Percentiles rank a stretch among this genome's conserved stretches.
These are phyloP conservation scores for Trifolium repens DNA, from an alignment of 306 rosid genomes.

Conservation along the genomic window DNA sequence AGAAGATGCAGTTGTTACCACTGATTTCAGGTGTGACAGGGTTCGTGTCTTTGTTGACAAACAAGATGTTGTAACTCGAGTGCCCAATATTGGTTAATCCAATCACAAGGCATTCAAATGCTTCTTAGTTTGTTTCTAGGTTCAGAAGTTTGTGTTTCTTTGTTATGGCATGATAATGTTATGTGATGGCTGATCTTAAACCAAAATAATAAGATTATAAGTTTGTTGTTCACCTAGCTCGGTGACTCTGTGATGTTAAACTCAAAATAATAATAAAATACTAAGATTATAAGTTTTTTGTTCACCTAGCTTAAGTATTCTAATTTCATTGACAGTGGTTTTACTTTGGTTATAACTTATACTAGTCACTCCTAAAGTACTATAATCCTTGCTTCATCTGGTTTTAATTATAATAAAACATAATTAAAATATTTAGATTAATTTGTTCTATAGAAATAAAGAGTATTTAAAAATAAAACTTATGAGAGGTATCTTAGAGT, in stretches of 20 bases:
- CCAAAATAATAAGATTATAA: not conserved
- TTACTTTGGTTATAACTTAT: too few species aligned
- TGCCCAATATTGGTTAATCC: conserved; percentile 56
- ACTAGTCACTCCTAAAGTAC: too few species aligned
- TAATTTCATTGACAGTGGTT: too few species aligned
- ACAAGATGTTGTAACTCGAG: conserved; percentile 38
- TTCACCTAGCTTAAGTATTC: too few species aligned
- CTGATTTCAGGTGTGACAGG: conserved; percentile 56
- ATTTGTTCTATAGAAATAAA: too few species aligned
- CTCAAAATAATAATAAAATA: too few species aligned
- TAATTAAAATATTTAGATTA: too few species aligned
- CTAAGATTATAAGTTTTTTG: too few species aligned
- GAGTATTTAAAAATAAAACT: too few species aligned
- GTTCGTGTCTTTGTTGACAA: conserved; percentile 58
- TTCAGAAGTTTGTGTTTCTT: not conserved
- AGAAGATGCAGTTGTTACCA: conserved; percentile 48
- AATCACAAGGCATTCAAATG: not conserved
- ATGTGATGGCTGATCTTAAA: not conserved
- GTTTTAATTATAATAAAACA: too few species aligned
- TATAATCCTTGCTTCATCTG: too few species aligned
- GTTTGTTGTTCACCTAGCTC: not conserved
- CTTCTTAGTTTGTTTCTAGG: not conserved
- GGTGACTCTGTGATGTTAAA: not conserved
- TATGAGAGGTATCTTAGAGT: too few species aligned
- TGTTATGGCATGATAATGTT: not conserved